Evolutionary conservation across 208 protist species (phyloP).

Genomic region (Herpetomonas samuelpessoai): DNA sequence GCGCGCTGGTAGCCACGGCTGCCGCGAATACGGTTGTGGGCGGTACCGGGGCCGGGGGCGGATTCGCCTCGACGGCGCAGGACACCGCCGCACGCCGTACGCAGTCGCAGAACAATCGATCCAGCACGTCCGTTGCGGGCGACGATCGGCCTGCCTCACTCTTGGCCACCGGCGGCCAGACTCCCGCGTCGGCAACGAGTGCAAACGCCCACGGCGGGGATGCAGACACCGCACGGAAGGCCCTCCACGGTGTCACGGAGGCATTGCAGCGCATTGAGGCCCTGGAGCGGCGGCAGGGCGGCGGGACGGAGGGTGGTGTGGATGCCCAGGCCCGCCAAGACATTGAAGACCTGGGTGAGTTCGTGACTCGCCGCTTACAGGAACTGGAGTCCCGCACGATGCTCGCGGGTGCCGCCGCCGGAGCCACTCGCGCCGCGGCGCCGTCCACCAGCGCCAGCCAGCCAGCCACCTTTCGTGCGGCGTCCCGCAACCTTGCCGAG

Average conservation of each 20-base stretch:
- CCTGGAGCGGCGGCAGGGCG: background rate
- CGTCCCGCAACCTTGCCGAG: slow-evolving; percentile 1
- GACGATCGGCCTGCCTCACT: too few relatives aligned
- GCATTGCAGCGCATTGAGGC: background rate
- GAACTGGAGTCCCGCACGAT: slow-evolving; percentile 43
- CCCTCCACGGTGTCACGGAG: background rate
- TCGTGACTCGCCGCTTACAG: slow-evolving; percentile 60
- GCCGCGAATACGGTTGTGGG: slow-evolving; percentile 4
- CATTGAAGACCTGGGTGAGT: slow-evolving; percentile 24
- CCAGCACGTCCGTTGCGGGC: background rate
- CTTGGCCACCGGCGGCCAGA: too few relatives aligned
- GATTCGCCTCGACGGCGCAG: background rate
- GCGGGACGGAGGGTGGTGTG: background rate
- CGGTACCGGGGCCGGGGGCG: slow-evolving; percentile 11
- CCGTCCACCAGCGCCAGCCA: slow-evolving; percentile 2
- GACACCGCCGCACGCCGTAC: slow-evolving; percentile 11
- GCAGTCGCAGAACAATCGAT: background rate
- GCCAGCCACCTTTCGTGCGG: slow-evolving; percentile 10
- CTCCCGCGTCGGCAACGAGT: background rate
- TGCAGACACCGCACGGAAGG: background rate
- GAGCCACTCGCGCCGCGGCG: background rate
- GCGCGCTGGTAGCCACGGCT: slow-evolving; percentile 19
- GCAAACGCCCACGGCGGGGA: too few relatives aligned
- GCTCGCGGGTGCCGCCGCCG: background rate
- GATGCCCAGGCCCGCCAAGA: slow-evolving; percentile 3